phyloP scores from a whole-genome alignment of 371 early-diverging fungal genomes.

The Nosema muscidifuracis region DNA sequence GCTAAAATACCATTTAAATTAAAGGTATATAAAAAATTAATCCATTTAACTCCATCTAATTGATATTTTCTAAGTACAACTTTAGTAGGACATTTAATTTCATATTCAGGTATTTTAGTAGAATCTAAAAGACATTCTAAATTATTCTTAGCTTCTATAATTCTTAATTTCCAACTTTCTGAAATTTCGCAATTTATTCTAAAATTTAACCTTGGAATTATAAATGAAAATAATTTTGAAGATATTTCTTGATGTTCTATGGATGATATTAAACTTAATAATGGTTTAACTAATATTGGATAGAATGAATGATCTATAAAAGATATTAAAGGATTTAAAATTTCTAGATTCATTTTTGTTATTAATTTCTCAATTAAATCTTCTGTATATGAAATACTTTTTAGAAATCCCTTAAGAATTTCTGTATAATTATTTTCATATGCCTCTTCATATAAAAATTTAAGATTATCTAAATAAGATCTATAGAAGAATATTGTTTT shows the following conservation, averaged over 20 bases:
- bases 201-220: slow-evolving; percentile 33
- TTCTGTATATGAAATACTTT: slow-evolving; percentile 26
- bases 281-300: slow-evolving; percentile 31
- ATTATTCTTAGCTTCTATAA: slow-evolving; percentile 20
- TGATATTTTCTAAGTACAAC: slow-evolving; percentile 61
- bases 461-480: background rate
- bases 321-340: slow-evolving; percentile 23
- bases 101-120: slow-evolving; percentile 27
- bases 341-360: slow-evolving; percentile 24
- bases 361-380: slow-evolving; percentile 26
- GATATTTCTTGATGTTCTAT: background rate
- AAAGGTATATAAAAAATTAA: slow-evolving; percentile 55
- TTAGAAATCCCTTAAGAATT: slow-evolving; percentile 44
- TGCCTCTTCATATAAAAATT: slow-evolving; percentile 31
- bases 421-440: slow-evolving; percentile 27
- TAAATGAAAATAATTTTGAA: slow-evolving; percentile 14
- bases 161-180: slow-evolving; percentile 35
- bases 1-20: slow-evolving; percentile 61
- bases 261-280: slow-evolving; percentile 4
- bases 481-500: slow-evolving; percentile 27
- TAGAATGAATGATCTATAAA: slow-evolving; percentile 31
- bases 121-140: slow-evolving; percentile 32
- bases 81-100: slow-evolving; percentile 20
- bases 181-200: slow-evolving; percentile 19
- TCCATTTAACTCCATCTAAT: slow-evolving; percentile 61